A percentile compares a stretch with the other conserved stretches of the same genome.
phyloP scores from a whole-genome alignment of 495 filamentous ascomycete species.

The Tetracladium setigerum region DNA sequence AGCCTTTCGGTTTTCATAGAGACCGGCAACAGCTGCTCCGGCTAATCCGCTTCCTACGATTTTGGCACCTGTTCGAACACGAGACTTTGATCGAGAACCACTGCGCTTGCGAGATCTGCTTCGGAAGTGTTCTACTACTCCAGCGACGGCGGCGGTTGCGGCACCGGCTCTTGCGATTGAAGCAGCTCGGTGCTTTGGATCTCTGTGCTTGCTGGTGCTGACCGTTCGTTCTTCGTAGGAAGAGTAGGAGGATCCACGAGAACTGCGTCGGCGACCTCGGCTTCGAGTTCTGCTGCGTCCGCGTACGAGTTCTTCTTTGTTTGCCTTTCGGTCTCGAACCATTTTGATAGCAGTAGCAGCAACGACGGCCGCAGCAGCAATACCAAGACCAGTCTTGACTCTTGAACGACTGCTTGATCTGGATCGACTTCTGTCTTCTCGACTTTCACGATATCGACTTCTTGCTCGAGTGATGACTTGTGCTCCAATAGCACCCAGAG shows the following conservation, averaged over 20 bases:
- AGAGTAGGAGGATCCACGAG: constrained; percentile 19
- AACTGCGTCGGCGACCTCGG: constrained; percentile 36
- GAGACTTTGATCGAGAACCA: constrained; percentile 42
- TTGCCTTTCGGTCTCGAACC: constrained; percentile 56
- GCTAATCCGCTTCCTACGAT: constrained; percentile 72
- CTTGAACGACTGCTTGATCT: constrained; percentile 47
- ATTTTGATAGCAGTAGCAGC: constrained; percentile 73
- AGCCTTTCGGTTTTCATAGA: constrained; percentile 72
- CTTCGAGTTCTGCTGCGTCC: constrained; percentile 63
- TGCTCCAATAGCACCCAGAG: constrained; percentile 73
- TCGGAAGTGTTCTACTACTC: constrained; percentile 64
- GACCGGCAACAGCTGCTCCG: constrained; percentile 68
- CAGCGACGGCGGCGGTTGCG: constrained; percentile 71
- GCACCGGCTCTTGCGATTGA: constrained; percentile 71
- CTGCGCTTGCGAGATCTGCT: constrained; percentile 60
- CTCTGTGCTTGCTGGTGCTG: constrained; percentile 35
- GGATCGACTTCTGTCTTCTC: constrained; percentile 48
- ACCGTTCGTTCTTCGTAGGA: constrained; percentile 26
- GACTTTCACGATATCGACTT: constrained; percentile 60
- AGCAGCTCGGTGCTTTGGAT: constrained; percentile 56
- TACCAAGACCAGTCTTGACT: constrained; percentile 63
- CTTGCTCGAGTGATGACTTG: constrained; percentile 67
- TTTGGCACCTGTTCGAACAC: constrained; percentile 47
- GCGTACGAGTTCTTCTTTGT: constrained; percentile 55
- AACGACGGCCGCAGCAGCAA: constrained; percentile 71